Evolutionary conservation across 23 red algal species (phyloP).

Genomic region (Gracilaria caudata): DNA sequence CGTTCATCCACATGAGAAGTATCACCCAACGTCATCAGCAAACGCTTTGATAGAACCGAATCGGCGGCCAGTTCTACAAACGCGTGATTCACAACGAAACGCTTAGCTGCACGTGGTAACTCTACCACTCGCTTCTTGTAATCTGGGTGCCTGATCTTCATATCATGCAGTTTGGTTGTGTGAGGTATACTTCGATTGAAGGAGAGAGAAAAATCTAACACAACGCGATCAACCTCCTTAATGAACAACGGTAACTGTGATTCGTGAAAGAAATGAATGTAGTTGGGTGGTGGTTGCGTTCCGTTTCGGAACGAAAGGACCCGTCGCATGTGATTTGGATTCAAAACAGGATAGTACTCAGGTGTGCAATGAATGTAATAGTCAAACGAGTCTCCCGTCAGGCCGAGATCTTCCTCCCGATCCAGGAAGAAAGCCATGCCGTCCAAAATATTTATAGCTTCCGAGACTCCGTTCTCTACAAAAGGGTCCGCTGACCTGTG

Average conservation of each 20-base stretch:
- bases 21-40: constrained; percentile 47
- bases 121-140: constrained; percentile 13
- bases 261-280: constrained; percentile 43
- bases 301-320: constrained; percentile 5
- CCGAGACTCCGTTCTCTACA: constrained; percentile 48
- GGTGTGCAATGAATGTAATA: constrained; percentile 55
- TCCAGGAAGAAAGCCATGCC: constrained; percentile 62
- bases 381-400: constrained; percentile 23
- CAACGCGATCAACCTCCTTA: constrained; percentile 17
- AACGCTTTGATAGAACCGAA: constrained; percentile 44
- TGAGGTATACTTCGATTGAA: constrained; percentile 41
- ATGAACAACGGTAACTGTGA: constrained; percentile 42
- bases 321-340: constrained; percentile 30
- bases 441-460: constrained; percentile 57
- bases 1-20: constrained; percentile 50
- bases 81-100: constrained; percentile 36
- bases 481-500: constrained; percentile 37
- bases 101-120: constrained; percentile 27
- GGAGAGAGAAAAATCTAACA: constrained; percentile 24
- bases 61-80: constrained; percentile 52
- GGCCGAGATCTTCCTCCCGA: constrained; percentile 29
- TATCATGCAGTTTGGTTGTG: background rate
- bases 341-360: constrained; percentile 41
- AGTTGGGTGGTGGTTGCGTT: constrained; percentile 14
- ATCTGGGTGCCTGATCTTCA: constrained; percentile 28